A percentile compares a stretch with the other conserved stretches of the same genome.
Conservation (phyloP, 2,329 filamentous ascomycete genomes). For the Aspergillus brasiliensis region DNA sequence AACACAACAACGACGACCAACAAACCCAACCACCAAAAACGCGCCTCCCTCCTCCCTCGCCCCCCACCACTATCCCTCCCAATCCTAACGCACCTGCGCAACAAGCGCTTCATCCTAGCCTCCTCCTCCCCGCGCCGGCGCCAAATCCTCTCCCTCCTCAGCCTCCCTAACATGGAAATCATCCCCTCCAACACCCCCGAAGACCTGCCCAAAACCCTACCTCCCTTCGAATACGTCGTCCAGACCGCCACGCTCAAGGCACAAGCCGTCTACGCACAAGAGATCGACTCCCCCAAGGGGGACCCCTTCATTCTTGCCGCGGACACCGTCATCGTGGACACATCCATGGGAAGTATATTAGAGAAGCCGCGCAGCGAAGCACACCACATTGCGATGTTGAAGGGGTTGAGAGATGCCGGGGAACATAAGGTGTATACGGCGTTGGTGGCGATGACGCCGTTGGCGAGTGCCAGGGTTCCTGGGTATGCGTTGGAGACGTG, state of each 20-base stretch:
- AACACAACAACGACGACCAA: constrained; percentile 8
- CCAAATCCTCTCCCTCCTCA: constrained; percentile 76
- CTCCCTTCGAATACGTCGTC: constrained; percentile 87
- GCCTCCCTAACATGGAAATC: constrained; percentile 79
- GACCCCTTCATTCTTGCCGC: constrained; percentile 89
- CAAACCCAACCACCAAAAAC: constrained; percentile 14
- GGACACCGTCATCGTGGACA: constrained; percentile 82
- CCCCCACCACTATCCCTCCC: constrained; percentile 73
- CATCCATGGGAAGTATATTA: constrained; percentile 72
- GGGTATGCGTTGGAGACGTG: constrained; percentile 81
- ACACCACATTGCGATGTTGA: constrained; percentile 83
- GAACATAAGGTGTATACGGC: constrained; percentile 84
- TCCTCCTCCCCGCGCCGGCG: constrained; percentile 84
- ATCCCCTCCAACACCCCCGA: constrained; percentile 81
- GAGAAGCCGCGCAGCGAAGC: constrained; percentile 86
- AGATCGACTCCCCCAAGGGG: constrained; percentile 58
- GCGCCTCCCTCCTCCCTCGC: constrained; percentile 33
- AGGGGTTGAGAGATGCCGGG: constrained; percentile 73
- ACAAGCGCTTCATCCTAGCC: constrained; percentile 82
- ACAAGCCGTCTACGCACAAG: constrained; percentile 67
- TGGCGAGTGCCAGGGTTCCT: constrained; percentile 76
- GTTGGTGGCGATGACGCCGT: constrained; percentile 78
- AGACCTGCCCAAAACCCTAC: constrained; percentile 76
- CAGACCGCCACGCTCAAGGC: constrained; percentile 84
- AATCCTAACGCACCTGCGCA: constrained; percentile 72